Conservation (phyloP, 371 early-diverging fungal species). For the Lichtheimia corymbifera region DNA sequence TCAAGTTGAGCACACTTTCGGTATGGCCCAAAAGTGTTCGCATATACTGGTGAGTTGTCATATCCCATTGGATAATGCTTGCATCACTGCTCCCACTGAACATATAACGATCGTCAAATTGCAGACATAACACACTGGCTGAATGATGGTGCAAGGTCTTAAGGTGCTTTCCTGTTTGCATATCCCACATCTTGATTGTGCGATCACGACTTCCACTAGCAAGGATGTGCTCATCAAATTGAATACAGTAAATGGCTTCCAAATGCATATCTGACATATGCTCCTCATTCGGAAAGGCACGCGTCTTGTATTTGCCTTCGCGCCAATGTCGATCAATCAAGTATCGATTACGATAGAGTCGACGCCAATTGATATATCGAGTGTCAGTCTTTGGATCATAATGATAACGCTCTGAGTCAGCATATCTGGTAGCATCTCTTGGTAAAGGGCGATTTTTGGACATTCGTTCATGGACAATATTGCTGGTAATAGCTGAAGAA, state of each 20-base stretch:
- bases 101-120: constrained; percentile 72
- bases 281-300: constrained; percentile 49
- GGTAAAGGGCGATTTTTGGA: constrained; percentile 29
- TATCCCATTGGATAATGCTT: constrained; percentile 78
- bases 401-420: constrained; percentile 36
- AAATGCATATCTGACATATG: constrained; percentile 63
- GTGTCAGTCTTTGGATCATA: constrained; percentile 36
- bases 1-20: constrained; percentile 70
- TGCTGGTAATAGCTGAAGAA: constrained; percentile 13
- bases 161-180: constrained; percentile 57
- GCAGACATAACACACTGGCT: constrained; percentile 83
- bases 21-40: constrained; percentile 63
- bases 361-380: constrained; percentile 68
- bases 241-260: constrained; percentile 93
- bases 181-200: constrained; percentile 83
- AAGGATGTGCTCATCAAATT: constrained; percentile 70
- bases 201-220: constrained; percentile 86
- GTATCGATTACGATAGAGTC: constrained; percentile 61
- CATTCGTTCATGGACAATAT: constrained; percentile 16
- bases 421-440: constrained; percentile 28
- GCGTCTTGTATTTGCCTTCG: constrained; percentile 56
- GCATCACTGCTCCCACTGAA: constrained; percentile 86
- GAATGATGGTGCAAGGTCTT: constrained; percentile 72
- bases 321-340: constrained; percentile 70
- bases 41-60: constrained; percentile 65